Conservation (phyloP, 371 early-diverging fungal species). For the Lichtheimia hyalospora region DNA sequence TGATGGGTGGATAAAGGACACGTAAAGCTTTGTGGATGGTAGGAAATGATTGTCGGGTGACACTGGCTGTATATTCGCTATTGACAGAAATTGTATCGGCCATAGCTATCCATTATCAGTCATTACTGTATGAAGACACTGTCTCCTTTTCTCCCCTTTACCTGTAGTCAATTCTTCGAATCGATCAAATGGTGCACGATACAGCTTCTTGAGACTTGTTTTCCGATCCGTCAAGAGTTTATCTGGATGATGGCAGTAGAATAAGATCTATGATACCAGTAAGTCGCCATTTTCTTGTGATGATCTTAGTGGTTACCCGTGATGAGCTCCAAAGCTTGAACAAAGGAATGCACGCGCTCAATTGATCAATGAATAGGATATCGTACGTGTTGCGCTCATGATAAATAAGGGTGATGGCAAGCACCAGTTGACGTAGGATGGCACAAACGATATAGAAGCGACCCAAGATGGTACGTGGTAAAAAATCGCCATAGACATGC, state of each 20-base stretch:
- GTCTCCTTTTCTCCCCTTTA: slow-evolving; percentile 15
- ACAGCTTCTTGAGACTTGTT: slow-evolving; percentile 66
- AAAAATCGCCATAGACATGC: slow-evolving; percentile 68
- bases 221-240: slow-evolving; percentile 73
- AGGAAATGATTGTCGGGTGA: slow-evolving; percentile 74
- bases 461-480: slow-evolving; percentile 70
- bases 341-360: slow-evolving; percentile 85
- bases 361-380: slow-evolving; percentile 87
- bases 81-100: slow-evolving; percentile 91
- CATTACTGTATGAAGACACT: neutral
- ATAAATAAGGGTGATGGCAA: slow-evolving; percentile 57
- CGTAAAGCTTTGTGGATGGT: slow-evolving; percentile 57
- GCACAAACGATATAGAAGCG: slow-evolving; percentile 82
- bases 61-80: slow-evolving; percentile 83
- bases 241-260: slow-evolving; percentile 98
- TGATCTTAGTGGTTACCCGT: too few relatives aligned
- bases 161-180: slow-evolving; percentile 88
- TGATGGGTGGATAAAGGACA: slow-evolving; percentile 88
- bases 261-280: slow-evolving; percentile 63
- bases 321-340: slow-evolving; percentile 62
- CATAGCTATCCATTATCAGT: neutral
- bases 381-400: slow-evolving; percentile 59
- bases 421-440: slow-evolving; percentile 71
- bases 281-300: too few relatives aligned
- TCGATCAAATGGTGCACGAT: slow-evolving; percentile 81